Conservation (phyloP, 148 eudicot genomes). For the Oxyria digyna region DNA sequence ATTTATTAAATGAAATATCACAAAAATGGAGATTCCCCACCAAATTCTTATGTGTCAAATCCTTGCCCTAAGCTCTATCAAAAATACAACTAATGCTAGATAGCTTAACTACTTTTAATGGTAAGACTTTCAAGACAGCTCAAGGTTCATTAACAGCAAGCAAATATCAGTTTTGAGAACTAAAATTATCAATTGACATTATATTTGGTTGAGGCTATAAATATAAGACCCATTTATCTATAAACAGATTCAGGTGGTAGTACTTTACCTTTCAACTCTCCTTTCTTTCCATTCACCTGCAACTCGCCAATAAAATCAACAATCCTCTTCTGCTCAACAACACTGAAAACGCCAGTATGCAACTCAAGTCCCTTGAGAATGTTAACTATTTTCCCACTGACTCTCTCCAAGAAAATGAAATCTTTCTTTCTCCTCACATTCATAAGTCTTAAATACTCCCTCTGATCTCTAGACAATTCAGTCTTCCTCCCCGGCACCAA, state of each 20-base stretch:
- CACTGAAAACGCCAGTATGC: slow-evolving; percentile 79
- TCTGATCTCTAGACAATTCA: slow-evolving; percentile 56
- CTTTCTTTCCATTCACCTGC: slow-evolving; percentile 54
- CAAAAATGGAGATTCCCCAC: no score
- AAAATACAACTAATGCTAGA: neutral
- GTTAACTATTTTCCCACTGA: slow-evolving; percentile 54
- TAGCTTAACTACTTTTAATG: neutral
- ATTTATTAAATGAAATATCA: no score
- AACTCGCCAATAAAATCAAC: slow-evolving; percentile 51
- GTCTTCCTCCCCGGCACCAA: slow-evolving; percentile 25
- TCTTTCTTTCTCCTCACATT: slow-evolving; percentile 72
- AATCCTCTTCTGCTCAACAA: slow-evolving; percentile 74
- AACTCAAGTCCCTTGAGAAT: slow-evolving; percentile 86
- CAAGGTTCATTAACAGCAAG: neutral
- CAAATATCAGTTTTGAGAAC: neutral
- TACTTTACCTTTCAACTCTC: slow-evolving; percentile 67
- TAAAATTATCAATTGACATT: neutral
- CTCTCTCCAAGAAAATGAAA: slow-evolving; percentile 56
- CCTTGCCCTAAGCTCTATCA: no score
- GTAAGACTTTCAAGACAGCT: neutral
- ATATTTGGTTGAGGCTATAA: neutral
- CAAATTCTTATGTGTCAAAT: no score
- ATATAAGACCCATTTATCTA: neutral
- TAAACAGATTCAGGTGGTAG: neutral
- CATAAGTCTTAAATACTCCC: slow-evolving; percentile 58